Evolutionary conservation across 345 rosid genomes (phyloP).

Genomic region (Odontarrhena argentea): DNA sequence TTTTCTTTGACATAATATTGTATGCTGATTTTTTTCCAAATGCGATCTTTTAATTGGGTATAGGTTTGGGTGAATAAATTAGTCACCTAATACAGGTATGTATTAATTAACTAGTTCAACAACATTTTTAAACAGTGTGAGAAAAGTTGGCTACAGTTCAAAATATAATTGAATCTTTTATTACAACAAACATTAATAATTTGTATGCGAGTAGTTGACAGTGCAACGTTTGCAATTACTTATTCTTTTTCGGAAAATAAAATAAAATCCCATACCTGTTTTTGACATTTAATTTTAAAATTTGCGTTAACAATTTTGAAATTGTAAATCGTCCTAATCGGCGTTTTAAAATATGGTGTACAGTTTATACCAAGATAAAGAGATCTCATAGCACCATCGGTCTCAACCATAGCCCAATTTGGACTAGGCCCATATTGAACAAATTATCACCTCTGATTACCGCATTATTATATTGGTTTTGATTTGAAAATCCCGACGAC

Average conservation of each 20-base stretch:
- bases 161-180: neutral
- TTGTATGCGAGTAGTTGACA: neutral
- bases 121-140: conserved; percentile 1
- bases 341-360: too few relatives aligned
- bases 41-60: neutral
- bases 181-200: neutral
- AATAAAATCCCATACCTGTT: too few relatives aligned
- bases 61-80: neutral
- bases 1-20: neutral
- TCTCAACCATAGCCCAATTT: conserved; percentile 22
- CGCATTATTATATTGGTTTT: neutral
- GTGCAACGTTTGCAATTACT: too few relatives aligned
- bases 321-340: too few relatives aligned
- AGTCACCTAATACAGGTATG: conserved; percentile 11
- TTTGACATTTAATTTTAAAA: too few relatives aligned
- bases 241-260: too few relatives aligned
- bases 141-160: conserved; percentile 9
- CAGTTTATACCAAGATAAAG: too few relatives aligned
- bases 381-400: neutral
- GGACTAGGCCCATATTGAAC: conserved; percentile 7
- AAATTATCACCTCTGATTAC: neutral
- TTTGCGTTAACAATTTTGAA: too few relatives aligned
- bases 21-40: neutral
- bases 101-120: neutral
- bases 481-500: conserved; percentile 22